A percentile compares a stretch with the other conserved stretches of the same genome.
Evolutionary conservation across 805 yeast species (phyloP).

Genomic region (Hanseniaspora hatyaiensis): DNA sequence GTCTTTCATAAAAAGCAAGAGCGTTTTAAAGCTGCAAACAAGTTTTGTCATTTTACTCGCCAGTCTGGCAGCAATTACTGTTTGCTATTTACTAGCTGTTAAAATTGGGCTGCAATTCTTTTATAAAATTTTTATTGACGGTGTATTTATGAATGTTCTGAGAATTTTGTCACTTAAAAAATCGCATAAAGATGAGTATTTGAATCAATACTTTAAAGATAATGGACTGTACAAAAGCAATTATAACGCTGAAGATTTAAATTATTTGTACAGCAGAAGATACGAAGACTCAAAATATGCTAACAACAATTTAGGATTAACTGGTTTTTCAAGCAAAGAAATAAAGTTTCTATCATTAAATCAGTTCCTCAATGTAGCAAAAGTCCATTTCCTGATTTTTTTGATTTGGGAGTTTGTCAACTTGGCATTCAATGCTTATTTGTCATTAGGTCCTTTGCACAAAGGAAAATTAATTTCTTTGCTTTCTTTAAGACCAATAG

Average conservation of each 20-base stretch:
- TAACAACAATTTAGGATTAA: constrained; percentile 29
- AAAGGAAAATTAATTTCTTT: constrained; percentile 49
- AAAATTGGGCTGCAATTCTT: constrained; percentile 27
- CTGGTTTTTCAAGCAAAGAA: not conserved
- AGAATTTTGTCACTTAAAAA: not conserved
- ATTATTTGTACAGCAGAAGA: constrained; percentile 28
- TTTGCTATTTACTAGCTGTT: constrained; percentile 25
- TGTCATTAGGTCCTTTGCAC: constrained; percentile 61
- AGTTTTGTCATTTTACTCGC: constrained; percentile 30
- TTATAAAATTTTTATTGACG: constrained; percentile 6
- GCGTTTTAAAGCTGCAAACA: constrained; percentile 10
- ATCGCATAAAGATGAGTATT: not conserved
- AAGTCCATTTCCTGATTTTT: constrained; percentile 25
- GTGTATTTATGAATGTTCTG: not conserved
- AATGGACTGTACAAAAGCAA: constrained; percentile 10
- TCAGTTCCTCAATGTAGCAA: too few species aligned
- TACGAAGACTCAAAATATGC: constrained; percentile 31
- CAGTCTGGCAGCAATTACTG: constrained; percentile 31
- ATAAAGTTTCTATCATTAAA: not conserved
- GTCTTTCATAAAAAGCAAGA: constrained; percentile 21
- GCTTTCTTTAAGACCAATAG: constrained; percentile 48
- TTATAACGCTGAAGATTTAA: constrained; percentile 30
- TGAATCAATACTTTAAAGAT: constrained; percentile 3
- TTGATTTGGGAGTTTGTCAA: constrained; percentile 45
- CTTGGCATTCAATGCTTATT: constrained; percentile 49